A percentile compares a stretch with the other conserved stretches of the same genome.
These are phyloP conservation scores for Starmera dryadoides DNA, from an alignment of 805 yeast genomes.

Conservation along the genomic window DNA sequence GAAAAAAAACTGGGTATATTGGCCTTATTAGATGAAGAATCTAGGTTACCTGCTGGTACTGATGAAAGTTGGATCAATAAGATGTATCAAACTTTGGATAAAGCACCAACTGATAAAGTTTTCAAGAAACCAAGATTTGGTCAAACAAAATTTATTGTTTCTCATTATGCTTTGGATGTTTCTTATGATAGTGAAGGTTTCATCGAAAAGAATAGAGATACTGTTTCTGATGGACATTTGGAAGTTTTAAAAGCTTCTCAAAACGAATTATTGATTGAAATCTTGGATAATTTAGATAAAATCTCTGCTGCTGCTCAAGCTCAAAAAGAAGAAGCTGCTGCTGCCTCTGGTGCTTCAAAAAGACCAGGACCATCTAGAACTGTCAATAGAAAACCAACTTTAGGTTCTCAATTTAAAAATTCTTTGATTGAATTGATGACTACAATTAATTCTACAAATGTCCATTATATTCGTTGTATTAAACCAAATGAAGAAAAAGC, in stretches of 20 bases:
- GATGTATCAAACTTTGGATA: conserved; percentile 78
- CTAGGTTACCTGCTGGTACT: conserved; percentile 87
- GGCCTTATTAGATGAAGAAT: conserved; percentile 88
- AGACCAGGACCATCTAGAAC: conserved; percentile 35
- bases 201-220: conserved; percentile 94
- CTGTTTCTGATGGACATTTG: conserved; percentile 92
- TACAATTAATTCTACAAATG: conserved; percentile 91
- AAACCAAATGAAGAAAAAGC: conserved; percentile 91
- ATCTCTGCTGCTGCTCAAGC: conserved; percentile 41
- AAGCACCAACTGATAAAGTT: conserved; percentile 65
- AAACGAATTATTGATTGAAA: conserved; percentile 57
- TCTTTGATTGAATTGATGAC: conserved; percentile 89
- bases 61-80: conserved; percentile 91
- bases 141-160: conserved; percentile 79
- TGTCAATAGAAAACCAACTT: conserved; percentile 75
- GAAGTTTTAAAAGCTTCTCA: conserved; percentile 70
- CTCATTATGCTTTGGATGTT: conserved; percentile 94
- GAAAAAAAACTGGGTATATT: conserved; percentile 86
- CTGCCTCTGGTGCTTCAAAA: conserved; percentile 23
- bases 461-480: conserved; percentile 93
- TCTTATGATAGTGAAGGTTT: conserved; percentile 89
- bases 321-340: conserved; percentile 26
- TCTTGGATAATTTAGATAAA: conserved; percentile 59
- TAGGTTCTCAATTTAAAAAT: conserved; percentile 89
- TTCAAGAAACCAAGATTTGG: conserved; percentile 95